phyloP scores from a whole-genome alignment of 805 yeast species.

The Ogataea ramenticola region DNA sequence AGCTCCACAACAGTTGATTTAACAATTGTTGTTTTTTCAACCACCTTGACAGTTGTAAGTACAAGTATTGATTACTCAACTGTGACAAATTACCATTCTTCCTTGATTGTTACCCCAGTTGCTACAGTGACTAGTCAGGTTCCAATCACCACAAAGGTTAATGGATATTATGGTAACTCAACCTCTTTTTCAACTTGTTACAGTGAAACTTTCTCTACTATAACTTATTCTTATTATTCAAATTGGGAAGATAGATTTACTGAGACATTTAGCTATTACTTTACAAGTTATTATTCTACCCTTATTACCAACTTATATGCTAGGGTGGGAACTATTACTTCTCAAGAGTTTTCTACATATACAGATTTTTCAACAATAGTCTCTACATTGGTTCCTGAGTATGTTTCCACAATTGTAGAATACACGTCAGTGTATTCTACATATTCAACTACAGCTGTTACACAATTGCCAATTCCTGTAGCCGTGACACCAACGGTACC shows the following conservation, averaged over 20 bases:
- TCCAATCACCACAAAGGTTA: constrained; percentile 5
- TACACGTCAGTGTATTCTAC: constrained; percentile 3
- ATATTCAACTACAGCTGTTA: too few relatives aligned
- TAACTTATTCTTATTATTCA: constrained; percentile 1
- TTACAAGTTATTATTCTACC: constrained; percentile 1
- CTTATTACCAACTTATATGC: constrained; percentile 9
- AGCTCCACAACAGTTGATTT: constrained; percentile 1
- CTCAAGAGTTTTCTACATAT: constrained; percentile 1
- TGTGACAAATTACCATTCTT: background rate
- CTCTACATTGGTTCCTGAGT: constrained; percentile 4
- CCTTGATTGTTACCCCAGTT: constrained; percentile 3
- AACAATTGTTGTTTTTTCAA: background rate
- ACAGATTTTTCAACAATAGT: constrained; percentile 8
- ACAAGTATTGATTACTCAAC: background rate
- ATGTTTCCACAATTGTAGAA: background rate
- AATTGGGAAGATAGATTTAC: constrained; percentile 1
- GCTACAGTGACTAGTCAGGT: constrained; percentile 5
- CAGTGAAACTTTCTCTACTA: background rate
- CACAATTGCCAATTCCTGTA: too few relatives aligned
- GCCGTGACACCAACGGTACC: too few relatives aligned
- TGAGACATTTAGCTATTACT: constrained; percentile 1
- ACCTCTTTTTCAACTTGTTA: constrained; percentile 1
- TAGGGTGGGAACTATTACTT: constrained; percentile 6
- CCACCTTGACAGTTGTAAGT: background rate
- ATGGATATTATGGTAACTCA: constrained; percentile 9